Evolutionary conservation across 768 basidiomycete genomes (phyloP), one percentile per base, ranked within the genome.

Genomic region (Tricholoma sp.): DNA sequence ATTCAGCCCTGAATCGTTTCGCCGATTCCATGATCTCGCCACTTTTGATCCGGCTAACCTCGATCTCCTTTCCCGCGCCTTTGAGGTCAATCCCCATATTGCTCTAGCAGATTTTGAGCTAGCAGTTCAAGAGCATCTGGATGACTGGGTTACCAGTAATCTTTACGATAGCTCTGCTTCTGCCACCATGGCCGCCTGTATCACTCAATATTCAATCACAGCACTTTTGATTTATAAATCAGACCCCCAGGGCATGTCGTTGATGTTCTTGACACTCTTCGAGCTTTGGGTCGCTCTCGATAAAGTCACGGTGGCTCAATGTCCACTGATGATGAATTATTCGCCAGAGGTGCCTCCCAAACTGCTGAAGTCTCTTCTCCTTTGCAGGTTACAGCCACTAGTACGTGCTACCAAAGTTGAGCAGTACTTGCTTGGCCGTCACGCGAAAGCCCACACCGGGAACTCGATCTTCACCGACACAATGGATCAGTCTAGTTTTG

Each of bases 211-310:
- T 49, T 61, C 63, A 4, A 54, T 59, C 0, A 54, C 62, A 0
- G 70, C 77, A 0, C 29, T 49, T 20, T 31, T n/a, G 0, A 52
- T 60, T 6, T 77, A 76, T 50, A 50, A 52, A 12, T 57, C 60
- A 18, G 76, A 70, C 44, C 72, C 77, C 7, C 76, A 79, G 55
- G 60, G 68, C 31, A 37, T 67, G 4, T 80, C 79, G 0, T 53
- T 74, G 2, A 76, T 82, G 72, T 58, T 82, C 41, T 62, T 83
- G 47, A 76, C 75, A 4, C 56, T 75, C 32, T 61, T 81, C 20
- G 74, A 80, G 32, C 68, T 82, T 15, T 82, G 81, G 81, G 67
- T 77, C 1, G 76, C 73, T 0, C 65, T 82, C 5, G 80, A 82
- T 59, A 69, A 59, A 24, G 32, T 75, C 12, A 69, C 64, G 2